Percentiles rank a stretch among this genome's conserved stretches.
phyloP scores from a whole-genome alignment of 768 basidiomycete species.

The Agaricus bisporus region DNA sequence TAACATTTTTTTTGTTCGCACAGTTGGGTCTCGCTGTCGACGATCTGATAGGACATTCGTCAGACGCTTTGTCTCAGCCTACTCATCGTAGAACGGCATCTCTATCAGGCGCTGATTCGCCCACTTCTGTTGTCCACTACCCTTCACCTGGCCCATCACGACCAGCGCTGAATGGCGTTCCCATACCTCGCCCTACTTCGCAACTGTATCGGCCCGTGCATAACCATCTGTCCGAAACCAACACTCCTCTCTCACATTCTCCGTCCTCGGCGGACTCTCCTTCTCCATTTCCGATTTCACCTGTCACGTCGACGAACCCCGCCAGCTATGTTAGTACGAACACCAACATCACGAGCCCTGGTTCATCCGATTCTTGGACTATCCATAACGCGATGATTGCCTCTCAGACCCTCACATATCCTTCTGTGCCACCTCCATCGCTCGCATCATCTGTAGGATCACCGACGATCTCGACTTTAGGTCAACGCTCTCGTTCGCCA shows the following conservation, averaged over 20 bases:
- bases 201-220: conserved; percentile 52
- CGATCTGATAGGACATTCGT: conserved; percentile 65
- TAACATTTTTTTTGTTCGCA: conserved; percentile 4
- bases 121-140: conserved; percentile 37
- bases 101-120: conserved; percentile 34
- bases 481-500: conserved; percentile 40
- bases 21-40: conserved; percentile 77
- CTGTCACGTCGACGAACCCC: conserved; percentile 44
- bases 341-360: conserved; percentile 71
- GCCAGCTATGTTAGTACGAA: conserved; percentile 51
- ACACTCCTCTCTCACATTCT: conserved; percentile 60
- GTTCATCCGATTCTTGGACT: conserved; percentile 52
- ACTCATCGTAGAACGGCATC: conserved; percentile 50
- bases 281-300: conserved; percentile 66
- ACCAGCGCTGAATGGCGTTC: conserved; percentile 44
- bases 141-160: conserved; percentile 11
- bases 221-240: conserved; percentile 42
- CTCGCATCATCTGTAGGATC: conserved; percentile 76
- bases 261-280: conserved; percentile 63
- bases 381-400: conserved; percentile 31
- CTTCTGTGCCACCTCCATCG: conserved; percentile 79
- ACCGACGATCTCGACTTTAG: conserved; percentile 45
- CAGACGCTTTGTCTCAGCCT: conserved; percentile 67
- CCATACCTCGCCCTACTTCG: conserved; percentile 69
- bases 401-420: conserved; percentile 56